Evolutionary conservation across 768 basidiomycete genomes (phyloP).

Genomic region (Saitozyma podzolica): DNA sequence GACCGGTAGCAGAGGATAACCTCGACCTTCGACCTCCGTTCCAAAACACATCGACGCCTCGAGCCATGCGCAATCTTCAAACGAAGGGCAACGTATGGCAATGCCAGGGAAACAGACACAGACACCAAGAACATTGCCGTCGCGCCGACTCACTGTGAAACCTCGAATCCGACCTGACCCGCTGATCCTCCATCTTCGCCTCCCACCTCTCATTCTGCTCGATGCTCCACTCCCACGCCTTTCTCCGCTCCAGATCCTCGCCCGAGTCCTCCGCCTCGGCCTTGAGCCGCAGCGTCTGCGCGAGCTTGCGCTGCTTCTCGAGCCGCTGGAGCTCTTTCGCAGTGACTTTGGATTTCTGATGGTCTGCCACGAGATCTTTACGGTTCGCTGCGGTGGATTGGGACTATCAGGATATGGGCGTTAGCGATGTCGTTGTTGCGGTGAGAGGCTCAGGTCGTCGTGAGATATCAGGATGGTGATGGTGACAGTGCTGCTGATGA

Average conservation of each 20-base stretch:
- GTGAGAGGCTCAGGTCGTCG: no score
- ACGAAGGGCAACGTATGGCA: no score
- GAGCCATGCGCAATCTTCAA: no score
- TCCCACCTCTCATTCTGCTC: slow-evolving; percentile 98
- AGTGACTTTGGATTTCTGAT: slow-evolving; percentile 70
- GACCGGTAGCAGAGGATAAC: no score
- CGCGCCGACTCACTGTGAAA: slow-evolving; percentile 74
- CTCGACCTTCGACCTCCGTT: no score
- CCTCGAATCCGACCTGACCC: slow-evolving; percentile 65
- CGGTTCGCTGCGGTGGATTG: slow-evolving; percentile 80
- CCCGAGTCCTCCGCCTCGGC: slow-evolving; percentile 86
- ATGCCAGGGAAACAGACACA: no score
- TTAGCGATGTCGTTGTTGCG: background rate
- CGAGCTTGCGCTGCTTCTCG: slow-evolving; percentile 85
- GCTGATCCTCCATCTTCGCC: slow-evolving; percentile 65
- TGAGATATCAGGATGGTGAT: no score
- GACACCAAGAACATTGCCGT: no score
- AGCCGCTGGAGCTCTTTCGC: slow-evolving; percentile 78
- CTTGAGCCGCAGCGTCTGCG: slow-evolving; percentile 78
- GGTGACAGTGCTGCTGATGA: background rate
- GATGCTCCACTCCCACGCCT: slow-evolving; percentile 93
- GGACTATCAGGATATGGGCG: slow-evolving; percentile 57
- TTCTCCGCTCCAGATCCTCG: slow-evolving; percentile 85
- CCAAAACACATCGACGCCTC: no score
- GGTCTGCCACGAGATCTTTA: slow-evolving; percentile 79